A percentile compares a stretch with the other conserved stretches of the same genome.
phyloP scores from a whole-genome alignment of 1,284 basidiomycete species.

The Pseudozyma pruni region DNA sequence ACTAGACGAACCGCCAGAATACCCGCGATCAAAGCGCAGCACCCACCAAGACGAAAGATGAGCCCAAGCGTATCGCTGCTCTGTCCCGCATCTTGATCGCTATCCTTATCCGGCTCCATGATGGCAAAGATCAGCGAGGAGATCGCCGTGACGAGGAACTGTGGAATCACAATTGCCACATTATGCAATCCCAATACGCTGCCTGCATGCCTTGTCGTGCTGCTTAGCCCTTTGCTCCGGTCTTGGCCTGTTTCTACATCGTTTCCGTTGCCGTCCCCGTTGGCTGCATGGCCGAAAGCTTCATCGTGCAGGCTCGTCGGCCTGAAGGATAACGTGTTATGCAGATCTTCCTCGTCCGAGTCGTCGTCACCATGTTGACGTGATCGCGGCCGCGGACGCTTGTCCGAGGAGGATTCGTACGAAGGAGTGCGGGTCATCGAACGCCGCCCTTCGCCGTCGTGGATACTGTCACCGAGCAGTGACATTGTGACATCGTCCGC shows the following conservation, averaged over 20 bases:
- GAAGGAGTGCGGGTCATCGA: slow-evolving; percentile 13
- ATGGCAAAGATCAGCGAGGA: slow-evolving; percentile 75
- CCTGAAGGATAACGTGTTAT: slow-evolving; percentile 13
- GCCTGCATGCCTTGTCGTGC: slow-evolving; percentile 74
- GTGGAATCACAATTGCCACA: slow-evolving; percentile 51
- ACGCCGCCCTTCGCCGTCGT: slow-evolving; percentile 8
- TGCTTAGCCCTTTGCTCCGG: neutral
- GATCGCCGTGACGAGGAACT: slow-evolving; percentile 76
- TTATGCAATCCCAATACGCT: slow-evolving; percentile 90
- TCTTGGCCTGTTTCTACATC: slow-evolving; percentile 12
- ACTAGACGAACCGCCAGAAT: slow-evolving; percentile 7
- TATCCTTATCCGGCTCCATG: slow-evolving; percentile 22
- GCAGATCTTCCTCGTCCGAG: slow-evolving; percentile 21
- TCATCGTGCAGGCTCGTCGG: slow-evolving; percentile 12
- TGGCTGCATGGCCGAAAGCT: neutral
- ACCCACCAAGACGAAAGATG: slow-evolving; percentile 9
- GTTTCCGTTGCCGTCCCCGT: neutral
- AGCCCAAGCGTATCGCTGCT: slow-evolving; percentile 17
- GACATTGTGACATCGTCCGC: slow-evolving; percentile 40
- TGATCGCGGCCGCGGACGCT: slow-evolving; percentile 12
- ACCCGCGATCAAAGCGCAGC: slow-evolving; percentile 9
- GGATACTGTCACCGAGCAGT: slow-evolving; percentile 21
- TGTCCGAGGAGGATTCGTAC: slow-evolving; percentile 14
- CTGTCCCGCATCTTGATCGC: neutral
- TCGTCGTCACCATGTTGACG: slow-evolving; percentile 6